Evolutionary conservation across 768 basidiomycete genomes (phyloP).

Genomic region (Lepiota subincarnata): DNA sequence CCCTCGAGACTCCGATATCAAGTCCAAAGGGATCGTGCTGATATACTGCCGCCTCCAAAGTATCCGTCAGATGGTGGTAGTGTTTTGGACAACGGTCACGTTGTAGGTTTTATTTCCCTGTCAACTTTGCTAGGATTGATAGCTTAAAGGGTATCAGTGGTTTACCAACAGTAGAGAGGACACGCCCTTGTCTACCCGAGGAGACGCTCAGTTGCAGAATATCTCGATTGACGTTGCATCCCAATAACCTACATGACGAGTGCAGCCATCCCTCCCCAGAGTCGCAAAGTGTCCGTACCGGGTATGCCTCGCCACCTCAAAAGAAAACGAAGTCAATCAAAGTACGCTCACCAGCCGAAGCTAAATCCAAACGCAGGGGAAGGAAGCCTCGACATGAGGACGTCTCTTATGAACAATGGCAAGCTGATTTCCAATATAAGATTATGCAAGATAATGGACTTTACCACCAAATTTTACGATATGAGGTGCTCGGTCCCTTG

Average conservation of each 20-base stretch:
- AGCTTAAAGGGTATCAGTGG: slow-evolving; percentile 10
- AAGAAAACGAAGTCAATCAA: too few relatives aligned
- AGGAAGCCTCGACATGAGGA: background rate
- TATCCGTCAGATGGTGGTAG: too few relatives aligned
- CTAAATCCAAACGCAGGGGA: background rate
- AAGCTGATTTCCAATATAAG: slow-evolving; percentile 33
- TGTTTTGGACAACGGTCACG: too few relatives aligned
- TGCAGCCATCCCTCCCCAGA: too few relatives aligned
- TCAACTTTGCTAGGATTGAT: background rate
- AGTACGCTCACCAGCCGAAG: too few relatives aligned
- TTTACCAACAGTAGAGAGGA: background rate
- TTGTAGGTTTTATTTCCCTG: background rate
- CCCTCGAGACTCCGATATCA: slow-evolving; percentile 14
- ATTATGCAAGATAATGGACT: slow-evolving; percentile 45
- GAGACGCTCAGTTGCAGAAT: too few relatives aligned
- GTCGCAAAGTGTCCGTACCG: too few relatives aligned
- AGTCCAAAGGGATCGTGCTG: background rate
- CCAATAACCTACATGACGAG: too few relatives aligned
- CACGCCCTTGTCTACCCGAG: too few relatives aligned
- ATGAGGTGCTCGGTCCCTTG: slow-evolving; percentile 43
- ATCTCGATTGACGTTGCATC: too few relatives aligned
- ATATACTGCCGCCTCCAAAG: background rate
- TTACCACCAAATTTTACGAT: slow-evolving; percentile 56
- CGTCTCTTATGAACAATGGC: slow-evolving; percentile 26
- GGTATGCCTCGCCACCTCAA: too few relatives aligned